Percentiles rank a stretch among this genome's conserved stretches.
These are phyloP conservation scores for Xylariaceae sp. DNA, from an alignment of 2,329 filamentous ascomycete species.

Conservation along the genomic window DNA sequence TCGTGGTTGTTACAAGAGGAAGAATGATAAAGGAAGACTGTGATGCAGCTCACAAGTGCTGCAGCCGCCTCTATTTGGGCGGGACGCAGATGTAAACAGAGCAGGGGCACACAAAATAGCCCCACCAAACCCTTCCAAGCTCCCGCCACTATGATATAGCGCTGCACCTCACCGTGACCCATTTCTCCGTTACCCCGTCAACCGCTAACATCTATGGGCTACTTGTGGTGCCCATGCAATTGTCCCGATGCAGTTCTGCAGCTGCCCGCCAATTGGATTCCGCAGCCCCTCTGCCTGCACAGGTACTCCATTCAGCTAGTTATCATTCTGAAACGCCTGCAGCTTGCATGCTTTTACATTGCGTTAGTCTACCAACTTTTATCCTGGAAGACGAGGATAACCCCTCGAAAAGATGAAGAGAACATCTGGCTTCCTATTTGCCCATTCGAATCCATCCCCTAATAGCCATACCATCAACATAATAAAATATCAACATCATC, in stretches of 20 bases:
- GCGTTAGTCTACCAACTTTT: too few species aligned
- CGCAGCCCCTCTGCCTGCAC: not conserved
- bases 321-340: not conserved
- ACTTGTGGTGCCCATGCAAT: constrained; percentile 15
- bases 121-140: constrained; percentile 22
- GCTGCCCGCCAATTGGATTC: constrained; percentile 1
- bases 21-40: constrained; percentile 11
- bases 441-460: too few species aligned
- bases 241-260: not conserved
- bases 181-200: constrained; percentile 24
- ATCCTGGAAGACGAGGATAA: too few species aligned
- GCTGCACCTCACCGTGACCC: not conserved
- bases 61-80: constrained; percentile 33
- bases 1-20: constrained; percentile 6
- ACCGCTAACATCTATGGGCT: constrained; percentile 13
- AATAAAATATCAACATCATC: too few species aligned
- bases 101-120: constrained; percentile 23
- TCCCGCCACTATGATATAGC: constrained; percentile 27
- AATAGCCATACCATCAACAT: too few species aligned
- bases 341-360: too few species aligned
- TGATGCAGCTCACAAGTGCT: constrained; percentile 18
- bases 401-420: too few species aligned
- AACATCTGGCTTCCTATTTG: too few species aligned
- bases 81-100: constrained; percentile 31
- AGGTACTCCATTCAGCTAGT: not conserved